Percentiles rank a stretch among this genome's conserved stretches.
phyloP scores from a whole-genome alignment of 1,139 yeast genomes.

The Blastobotrys buckinghamii region DNA sequence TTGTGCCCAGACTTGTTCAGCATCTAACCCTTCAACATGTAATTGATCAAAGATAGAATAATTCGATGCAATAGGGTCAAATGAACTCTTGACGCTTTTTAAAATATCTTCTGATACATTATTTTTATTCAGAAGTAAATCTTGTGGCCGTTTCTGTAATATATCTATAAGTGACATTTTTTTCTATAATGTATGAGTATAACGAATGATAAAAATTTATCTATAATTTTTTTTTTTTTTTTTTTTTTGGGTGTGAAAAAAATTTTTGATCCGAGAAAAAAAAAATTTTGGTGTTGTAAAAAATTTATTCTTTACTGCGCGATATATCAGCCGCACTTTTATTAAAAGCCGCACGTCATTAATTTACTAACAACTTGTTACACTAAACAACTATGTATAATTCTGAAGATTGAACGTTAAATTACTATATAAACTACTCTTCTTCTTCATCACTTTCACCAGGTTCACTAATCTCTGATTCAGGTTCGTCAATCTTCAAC shows the following conservation, averaged over 20 bases:
- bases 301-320: neutral
- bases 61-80: slow-evolving; percentile 60
- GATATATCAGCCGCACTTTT: neutral
- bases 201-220: too few relatives aligned
- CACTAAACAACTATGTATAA: too few relatives aligned
- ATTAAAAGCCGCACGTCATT: neutral
- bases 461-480: neutral
- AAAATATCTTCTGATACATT: slow-evolving; percentile 29
- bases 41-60: slow-evolving; percentile 77
- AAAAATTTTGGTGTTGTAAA: neutral
- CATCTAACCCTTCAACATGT: slow-evolving; percentile 78
- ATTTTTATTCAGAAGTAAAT: slow-evolving; percentile 26
- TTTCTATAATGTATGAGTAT: neutral
- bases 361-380: too few relatives aligned
- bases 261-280: neutral
- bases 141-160: slow-evolving; percentile 26
- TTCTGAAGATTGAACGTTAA: too few relatives aligned
- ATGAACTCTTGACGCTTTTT: slow-evolving; percentile 44
- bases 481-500: slow-evolving; percentile 19
- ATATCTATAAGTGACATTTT: slow-evolving; percentile 14
- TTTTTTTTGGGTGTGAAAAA: neutral
- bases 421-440: neutral
- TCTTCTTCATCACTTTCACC: slow-evolving; percentile 47
- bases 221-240: too few relatives aligned
- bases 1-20: slow-evolving; percentile 92